These are phyloP conservation scores for Sugiyamaella qingdaonensis DNA, from an alignment of 805 yeast genomes.

Conservation along the genomic window DNA sequence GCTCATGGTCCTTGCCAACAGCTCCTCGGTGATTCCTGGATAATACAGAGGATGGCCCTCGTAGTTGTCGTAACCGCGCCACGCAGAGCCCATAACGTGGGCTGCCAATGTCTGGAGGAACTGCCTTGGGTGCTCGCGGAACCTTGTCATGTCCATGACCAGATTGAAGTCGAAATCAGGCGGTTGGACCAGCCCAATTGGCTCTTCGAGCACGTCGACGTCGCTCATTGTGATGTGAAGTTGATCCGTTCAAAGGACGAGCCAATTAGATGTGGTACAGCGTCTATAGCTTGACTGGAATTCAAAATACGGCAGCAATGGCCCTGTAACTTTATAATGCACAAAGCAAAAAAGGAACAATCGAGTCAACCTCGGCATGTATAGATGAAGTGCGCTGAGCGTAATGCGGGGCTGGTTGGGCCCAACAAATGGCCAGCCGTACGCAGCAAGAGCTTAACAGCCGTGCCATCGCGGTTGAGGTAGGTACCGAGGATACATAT, in stretches of 20 bases:
- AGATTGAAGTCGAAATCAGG: slow-evolving; percentile 19
- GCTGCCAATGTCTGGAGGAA: slow-evolving; percentile 30
- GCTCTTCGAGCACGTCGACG: slow-evolving; percentile 4
- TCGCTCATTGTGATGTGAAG: background rate
- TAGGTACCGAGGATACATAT: no score
- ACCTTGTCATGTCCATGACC: slow-evolving; percentile 31
- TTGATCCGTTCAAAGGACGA: background rate
- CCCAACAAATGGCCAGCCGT: background rate
- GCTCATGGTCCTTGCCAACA: slow-evolving; percentile 27
- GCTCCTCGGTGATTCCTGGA: slow-evolving; percentile 30
- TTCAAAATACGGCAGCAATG: no score
- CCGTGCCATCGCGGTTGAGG: background rate
- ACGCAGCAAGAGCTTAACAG: background rate
- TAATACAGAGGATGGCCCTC: slow-evolving; percentile 34
- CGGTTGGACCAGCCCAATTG: background rate
- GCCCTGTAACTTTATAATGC: no score
- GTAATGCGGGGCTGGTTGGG: background rate
- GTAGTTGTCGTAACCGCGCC: slow-evolving; percentile 37
- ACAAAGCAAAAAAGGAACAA: no score
- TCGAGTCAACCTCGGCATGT: no score
- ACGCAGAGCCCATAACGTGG: slow-evolving; percentile 32
- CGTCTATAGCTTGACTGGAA: no score
- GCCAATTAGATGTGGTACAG: no score
- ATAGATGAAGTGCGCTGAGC: no score
- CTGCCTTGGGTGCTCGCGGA: slow-evolving; percentile 35